Percentiles rank a stretch among this genome's conserved stretches.
phyloP scores from a whole-genome alignment of 176 grass and related monocot species.

The Eragrostis nindensis region DNA sequence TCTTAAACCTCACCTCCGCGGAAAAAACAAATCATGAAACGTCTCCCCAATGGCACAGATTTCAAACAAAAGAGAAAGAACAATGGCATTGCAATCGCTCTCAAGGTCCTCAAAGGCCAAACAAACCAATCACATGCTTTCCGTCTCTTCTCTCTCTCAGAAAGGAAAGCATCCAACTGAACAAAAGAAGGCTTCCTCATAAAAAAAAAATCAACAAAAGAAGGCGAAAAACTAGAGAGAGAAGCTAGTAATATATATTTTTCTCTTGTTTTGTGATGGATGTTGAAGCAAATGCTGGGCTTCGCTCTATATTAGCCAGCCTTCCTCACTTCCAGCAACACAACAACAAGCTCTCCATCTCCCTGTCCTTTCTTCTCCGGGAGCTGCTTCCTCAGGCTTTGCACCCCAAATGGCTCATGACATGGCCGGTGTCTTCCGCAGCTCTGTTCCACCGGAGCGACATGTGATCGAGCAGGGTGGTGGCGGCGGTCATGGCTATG shows the following conservation, averaged over 20 bases:
- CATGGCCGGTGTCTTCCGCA: no score
- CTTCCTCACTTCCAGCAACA: background rate
- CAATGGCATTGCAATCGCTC: no score
- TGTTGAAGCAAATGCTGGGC: background rate
- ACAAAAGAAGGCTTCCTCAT: no score
- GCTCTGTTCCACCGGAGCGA: no score
- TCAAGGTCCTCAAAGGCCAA: background rate
- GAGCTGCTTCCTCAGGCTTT: no score
- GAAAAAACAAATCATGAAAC: no score
- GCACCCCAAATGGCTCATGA: no score
- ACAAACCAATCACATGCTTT: background rate
- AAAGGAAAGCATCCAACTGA: background rate
- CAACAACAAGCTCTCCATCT: no score
- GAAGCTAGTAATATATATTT: background rate
- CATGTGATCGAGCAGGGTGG: conserved; percentile 33
- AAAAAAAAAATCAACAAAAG: no score
- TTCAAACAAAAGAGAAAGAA: no score
- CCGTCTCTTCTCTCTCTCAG: background rate
- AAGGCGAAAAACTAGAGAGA: background rate
- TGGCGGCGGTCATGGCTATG: background rate
- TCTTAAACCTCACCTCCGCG: background rate
- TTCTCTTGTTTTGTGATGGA: background rate
- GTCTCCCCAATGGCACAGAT: no score
- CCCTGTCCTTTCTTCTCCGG: no score
- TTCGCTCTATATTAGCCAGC: background rate